A percentile compares a stretch with the other conserved stretches of the same genome.
phyloP scores from a whole-genome alignment of 1,284 basidiomycete genomes.

The Naganishia cerealis region DNA sequence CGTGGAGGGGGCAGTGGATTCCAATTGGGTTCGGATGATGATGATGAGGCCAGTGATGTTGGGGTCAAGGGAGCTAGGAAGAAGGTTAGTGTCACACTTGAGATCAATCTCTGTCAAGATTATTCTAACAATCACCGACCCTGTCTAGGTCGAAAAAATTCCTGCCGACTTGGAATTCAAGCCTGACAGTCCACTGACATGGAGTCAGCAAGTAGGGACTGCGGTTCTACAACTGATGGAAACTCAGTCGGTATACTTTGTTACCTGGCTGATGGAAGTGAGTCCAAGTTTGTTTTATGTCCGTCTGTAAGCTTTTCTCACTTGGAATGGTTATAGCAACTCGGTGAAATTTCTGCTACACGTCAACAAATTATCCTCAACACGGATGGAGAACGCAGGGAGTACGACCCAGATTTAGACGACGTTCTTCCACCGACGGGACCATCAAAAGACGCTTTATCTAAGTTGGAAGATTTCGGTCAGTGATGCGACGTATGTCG shows the following conservation, averaged over 20 bases:
- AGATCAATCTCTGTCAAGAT: constrained; percentile 7
- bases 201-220: constrained; percentile 85
- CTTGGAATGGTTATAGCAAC: background rate
- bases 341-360: constrained; percentile 60
- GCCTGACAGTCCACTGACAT: constrained; percentile 71
- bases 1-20: constrained; percentile 2
- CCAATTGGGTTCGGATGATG: constrained; percentile 58
- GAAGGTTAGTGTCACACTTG: constrained; percentile 48
- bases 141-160: constrained; percentile 36
- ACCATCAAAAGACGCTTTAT: constrained; percentile 69
- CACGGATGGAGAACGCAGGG: constrained; percentile 60
- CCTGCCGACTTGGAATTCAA: constrained; percentile 73
- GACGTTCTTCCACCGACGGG: constrained; percentile 56
- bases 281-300: constrained; percentile 40
- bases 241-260: constrained; percentile 63
- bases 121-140: background rate
- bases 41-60: constrained; percentile 58
- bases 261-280: constrained; percentile 79
- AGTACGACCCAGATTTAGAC: constrained; percentile 58
- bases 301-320: background rate
- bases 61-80: constrained; percentile 53
- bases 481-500: constrained; percentile 47
- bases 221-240: constrained; percentile 73
- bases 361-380: constrained; percentile 70
- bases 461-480: constrained; percentile 76